phyloP scores from a whole-genome alignment of 1,284 basidiomycete genomes.

The Irpex sp. region DNA sequence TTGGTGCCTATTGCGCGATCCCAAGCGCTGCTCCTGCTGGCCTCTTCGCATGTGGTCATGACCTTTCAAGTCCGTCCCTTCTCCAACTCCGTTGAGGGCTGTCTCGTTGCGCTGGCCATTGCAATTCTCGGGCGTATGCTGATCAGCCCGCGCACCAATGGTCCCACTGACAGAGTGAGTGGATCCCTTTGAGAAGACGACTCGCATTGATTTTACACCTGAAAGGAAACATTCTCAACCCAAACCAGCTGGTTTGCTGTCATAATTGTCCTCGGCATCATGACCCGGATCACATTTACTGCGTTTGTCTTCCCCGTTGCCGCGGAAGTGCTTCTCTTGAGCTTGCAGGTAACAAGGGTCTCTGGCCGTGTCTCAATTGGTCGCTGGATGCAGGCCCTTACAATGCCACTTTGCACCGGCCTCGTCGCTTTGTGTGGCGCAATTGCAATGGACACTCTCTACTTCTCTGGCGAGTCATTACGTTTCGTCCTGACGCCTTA shows the following conservation, averaged over 20 bases:
- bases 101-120: slow-evolving; percentile 29
- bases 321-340: slow-evolving; percentile 21
- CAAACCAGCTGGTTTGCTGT: slow-evolving; percentile 20
- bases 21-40: slow-evolving; percentile 30
- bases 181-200: not conserved
- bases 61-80: slow-evolving; percentile 40
- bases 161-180: not conserved
- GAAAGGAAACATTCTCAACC: not conserved
- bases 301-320: slow-evolving; percentile 31
- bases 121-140: slow-evolving; percentile 15
- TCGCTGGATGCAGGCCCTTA: not conserved
- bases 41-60: slow-evolving; percentile 34
- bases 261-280: slow-evolving; percentile 26
- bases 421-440: slow-evolving; percentile 21
- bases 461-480: slow-evolving; percentile 26
- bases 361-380: slow-evolving; percentile 3
- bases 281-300: slow-evolving; percentile 35
- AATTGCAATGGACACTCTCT: slow-evolving; percentile 25
- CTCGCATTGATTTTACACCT: not conserved
- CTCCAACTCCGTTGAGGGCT: slow-evolving; percentile 36
- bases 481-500: slow-evolving; percentile 30
- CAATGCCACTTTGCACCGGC: slow-evolving; percentile 1
- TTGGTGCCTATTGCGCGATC: slow-evolving; percentile 24
- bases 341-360: slow-evolving; percentile 7
- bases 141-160: not conserved